Evolutionary conservation across 331 rosid genomes (phyloP).

Genomic region (Malus hybrid): DNA sequence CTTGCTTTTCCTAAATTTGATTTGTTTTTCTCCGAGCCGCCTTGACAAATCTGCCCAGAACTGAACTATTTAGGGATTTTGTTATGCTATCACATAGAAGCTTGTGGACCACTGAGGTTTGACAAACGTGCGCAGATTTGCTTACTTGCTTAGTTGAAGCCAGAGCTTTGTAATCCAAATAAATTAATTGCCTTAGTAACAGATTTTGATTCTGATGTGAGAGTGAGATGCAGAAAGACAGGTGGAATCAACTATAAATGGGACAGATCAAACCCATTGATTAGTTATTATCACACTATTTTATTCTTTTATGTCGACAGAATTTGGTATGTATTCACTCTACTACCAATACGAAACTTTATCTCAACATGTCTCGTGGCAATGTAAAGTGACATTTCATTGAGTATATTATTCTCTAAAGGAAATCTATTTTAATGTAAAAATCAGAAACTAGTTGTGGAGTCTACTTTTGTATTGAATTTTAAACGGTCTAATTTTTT

Average conservation of each 20-base stretch:
- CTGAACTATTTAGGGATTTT: too few relatives aligned
- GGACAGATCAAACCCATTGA: too few relatives aligned
- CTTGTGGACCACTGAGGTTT: not conserved
- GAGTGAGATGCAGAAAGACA: too few relatives aligned
- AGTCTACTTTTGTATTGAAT: too few relatives aligned
- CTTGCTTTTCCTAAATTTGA: not conserved
- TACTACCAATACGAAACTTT: not conserved
- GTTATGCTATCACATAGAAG: not conserved
- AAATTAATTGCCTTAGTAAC: not conserved
- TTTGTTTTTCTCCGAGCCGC: not conserved
- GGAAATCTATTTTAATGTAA: too few relatives aligned
- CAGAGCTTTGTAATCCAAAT: not conserved
- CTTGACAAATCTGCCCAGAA: not conserved
- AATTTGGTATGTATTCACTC: not conserved
- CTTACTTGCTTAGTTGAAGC: not conserved
- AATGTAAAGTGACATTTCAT: not conserved
- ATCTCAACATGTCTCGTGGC: not conserved
- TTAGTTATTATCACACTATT: too few relatives aligned
- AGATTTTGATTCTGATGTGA: not conserved
- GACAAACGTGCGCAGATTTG: not conserved
- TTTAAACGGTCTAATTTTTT: too few relatives aligned
- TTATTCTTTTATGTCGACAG: not conserved
- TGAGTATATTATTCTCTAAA: too few relatives aligned
- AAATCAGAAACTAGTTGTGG: too few relatives aligned
- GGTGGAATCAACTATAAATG: too few relatives aligned